These are phyloP conservation scores for Begonia loranthoides DNA, from an alignment of 306 rosid species.

Conservation along the genomic window DNA sequence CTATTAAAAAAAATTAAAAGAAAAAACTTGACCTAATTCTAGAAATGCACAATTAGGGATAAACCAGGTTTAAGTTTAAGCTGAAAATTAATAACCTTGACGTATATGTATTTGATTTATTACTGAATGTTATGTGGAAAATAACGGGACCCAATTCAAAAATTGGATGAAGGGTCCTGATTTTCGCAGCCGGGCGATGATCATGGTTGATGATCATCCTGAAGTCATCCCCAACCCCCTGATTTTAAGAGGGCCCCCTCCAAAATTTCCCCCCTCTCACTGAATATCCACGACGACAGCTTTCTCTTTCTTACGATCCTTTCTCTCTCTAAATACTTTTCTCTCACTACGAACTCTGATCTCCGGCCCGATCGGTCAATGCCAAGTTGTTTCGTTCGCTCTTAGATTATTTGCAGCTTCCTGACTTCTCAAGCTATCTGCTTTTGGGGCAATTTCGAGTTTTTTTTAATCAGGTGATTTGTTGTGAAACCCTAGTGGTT, in stretches of 20 bases:
- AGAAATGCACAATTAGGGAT: no score
- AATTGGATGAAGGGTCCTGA: slow-evolving; percentile 27
- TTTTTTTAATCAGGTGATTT: slow-evolving; percentile 7
- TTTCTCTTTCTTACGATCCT: slow-evolving; percentile 3
- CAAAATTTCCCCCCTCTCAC: neutral
- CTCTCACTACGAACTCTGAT: slow-evolving; percentile 19
- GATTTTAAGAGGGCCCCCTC: slow-evolving; percentile 32
- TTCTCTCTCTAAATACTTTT: neutral
- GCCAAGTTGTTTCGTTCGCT: slow-evolving; percentile 33
- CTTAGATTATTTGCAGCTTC: slow-evolving; percentile 8
- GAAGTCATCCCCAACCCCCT: neutral
- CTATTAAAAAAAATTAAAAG: no score
- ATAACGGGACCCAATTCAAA: slow-evolving; percentile 8
- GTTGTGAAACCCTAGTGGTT: slow-evolving; percentile 37
- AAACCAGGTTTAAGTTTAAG: no score
- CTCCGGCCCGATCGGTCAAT: slow-evolving; percentile 45
- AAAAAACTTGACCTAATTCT: no score
- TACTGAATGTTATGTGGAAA: no score
- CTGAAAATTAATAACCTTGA: no score
- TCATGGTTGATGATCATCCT: no score
- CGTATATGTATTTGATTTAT: no score
- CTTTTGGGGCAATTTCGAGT: neutral
- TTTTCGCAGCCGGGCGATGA: slow-evolving; percentile 4
- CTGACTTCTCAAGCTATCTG: slow-evolving; percentile 3
- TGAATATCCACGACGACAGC: slow-evolving; percentile 11